These are phyloP conservation scores for Naganishia albida DNA, from an alignment of 1,284 basidiomycete genomes.

Conservation along the genomic window DNA sequence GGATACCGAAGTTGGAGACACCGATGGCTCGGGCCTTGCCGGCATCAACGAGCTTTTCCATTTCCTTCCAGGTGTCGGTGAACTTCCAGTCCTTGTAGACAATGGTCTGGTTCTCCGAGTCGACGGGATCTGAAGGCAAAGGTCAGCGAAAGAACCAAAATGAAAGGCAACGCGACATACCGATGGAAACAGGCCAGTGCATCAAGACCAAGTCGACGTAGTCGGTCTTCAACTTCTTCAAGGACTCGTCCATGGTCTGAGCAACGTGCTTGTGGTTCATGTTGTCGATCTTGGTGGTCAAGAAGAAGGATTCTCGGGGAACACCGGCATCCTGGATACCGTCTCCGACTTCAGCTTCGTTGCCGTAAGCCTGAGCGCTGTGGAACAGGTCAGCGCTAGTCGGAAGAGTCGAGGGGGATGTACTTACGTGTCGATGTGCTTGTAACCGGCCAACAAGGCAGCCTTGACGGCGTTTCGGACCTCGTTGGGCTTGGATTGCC, in stretches of 20 bases:
- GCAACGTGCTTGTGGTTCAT: slow-evolving; percentile 58
- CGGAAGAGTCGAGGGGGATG: not conserved
- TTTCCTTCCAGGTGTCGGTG: slow-evolving; percentile 62
- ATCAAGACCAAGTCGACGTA: slow-evolving; percentile 75
- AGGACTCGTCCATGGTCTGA: slow-evolving; percentile 64
- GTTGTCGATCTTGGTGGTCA: slow-evolving; percentile 67
- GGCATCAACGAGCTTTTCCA: slow-evolving; percentile 61
- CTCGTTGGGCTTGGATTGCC: slow-evolving; percentile 35
- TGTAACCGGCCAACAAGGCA: slow-evolving; percentile 36
- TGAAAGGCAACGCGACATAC: slow-evolving; percentile 3
- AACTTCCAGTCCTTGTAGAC: slow-evolving; percentile 56
- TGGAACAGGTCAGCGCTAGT: slow-evolving; percentile 21
- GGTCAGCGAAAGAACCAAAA: not conserved
- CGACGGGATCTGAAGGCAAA: slow-evolving; percentile 24
- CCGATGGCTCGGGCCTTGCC: slow-evolving; percentile 61
- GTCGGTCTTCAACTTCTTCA: slow-evolving; percentile 64
- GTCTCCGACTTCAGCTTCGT: slow-evolving; percentile 85
- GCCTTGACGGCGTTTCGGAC: slow-evolving; percentile 35
- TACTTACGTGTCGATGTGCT: slow-evolving; percentile 36
- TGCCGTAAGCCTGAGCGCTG: slow-evolving; percentile 57
- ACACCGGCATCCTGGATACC: slow-evolving; percentile 66
- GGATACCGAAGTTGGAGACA: slow-evolving; percentile 69
- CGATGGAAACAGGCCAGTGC: slow-evolving; percentile 50
- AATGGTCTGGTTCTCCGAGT: slow-evolving; percentile 38
- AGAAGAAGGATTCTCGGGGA: slow-evolving; percentile 66